Evolutionary conservation across 2,329 filamentous ascomycete species (phyloP).

Genomic region (Bipolaris oryzae): DNA sequence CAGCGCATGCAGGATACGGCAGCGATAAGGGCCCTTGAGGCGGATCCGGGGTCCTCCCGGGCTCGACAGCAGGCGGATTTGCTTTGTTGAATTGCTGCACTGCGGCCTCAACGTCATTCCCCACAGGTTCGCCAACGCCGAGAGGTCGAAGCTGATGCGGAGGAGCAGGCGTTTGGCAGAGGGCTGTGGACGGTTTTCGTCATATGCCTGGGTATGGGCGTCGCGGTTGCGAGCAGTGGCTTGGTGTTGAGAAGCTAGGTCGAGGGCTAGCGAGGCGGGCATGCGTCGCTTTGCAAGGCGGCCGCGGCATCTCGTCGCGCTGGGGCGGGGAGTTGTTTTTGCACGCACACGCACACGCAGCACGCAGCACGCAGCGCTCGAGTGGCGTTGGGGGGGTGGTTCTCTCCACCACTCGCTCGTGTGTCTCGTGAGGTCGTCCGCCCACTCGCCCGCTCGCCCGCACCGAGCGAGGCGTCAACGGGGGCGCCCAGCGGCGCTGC

Average conservation of each 20-base stretch:
- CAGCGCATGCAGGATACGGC: not conserved
- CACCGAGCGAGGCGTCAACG: not conserved
- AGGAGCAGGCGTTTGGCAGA: conserved; percentile 21
- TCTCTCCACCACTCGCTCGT: too few relatives aligned
- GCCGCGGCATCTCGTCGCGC: not conserved
- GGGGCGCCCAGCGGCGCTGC: not conserved
- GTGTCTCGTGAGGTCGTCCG: not conserved
- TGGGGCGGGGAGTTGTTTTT: not conserved
- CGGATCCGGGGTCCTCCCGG: not conserved
- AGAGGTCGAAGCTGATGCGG: conserved; percentile 12
- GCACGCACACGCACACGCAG: too few relatives aligned
- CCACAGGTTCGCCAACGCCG: conserved; percentile 19
- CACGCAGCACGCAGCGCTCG: not conserved
- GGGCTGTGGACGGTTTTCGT: conserved; percentile 14
- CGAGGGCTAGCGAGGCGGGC: conserved; percentile 10
- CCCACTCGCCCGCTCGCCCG: not conserved
- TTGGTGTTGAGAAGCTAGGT: conserved; percentile 38
- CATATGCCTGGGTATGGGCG: conserved; percentile 19
- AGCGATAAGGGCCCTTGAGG: not conserved
- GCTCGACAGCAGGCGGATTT: not conserved
- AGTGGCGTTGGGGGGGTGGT: not conserved
- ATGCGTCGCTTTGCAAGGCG: not conserved
- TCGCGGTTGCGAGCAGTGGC: conserved; percentile 1
- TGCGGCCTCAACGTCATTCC: conserved; percentile 9
- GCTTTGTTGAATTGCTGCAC: conserved; percentile 3